phyloP scores from a whole-genome alignment of 176 grass and related monocot genomes.

The Alloteropsis semialata region DNA sequence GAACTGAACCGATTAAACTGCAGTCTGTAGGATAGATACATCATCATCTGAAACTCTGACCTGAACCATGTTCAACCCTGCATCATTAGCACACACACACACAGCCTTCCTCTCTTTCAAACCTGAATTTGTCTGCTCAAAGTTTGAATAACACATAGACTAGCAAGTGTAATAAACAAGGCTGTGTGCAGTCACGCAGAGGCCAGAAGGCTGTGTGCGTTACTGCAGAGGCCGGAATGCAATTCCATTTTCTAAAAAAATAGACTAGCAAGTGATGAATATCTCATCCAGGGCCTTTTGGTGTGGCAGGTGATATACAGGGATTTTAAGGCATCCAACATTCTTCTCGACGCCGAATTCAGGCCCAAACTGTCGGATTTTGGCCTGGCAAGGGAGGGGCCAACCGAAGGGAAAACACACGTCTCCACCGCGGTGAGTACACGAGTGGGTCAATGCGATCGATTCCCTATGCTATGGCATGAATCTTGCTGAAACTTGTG shows the following conservation, averaged over 20 bases:
- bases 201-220: too few species aligned
- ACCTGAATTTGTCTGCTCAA: neutral
- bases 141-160: neutral
- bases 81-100: too few species aligned
- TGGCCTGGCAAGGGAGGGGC: conserved; percentile 80
- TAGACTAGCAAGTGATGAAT: neutral
- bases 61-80: neutral
- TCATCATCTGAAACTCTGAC: conserved; percentile 3
- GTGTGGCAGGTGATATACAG: conserved; percentile 82
- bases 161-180: neutral
- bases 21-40: neutral
- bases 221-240: too few species aligned
- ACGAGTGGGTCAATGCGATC: neutral
- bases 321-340: conserved; percentile 88
- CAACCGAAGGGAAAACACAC: conserved; percentile 65
- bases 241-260: too few species aligned
- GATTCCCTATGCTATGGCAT: neutral
- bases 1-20: neutral
- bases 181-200: too few species aligned
- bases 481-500: neutral
- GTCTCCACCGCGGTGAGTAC: conserved; percentile 67
- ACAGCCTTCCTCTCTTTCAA: neutral
- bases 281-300: conserved; percentile 8
- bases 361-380: conserved; percentile 84
- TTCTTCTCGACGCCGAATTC: conserved; percentile 76